Percentiles rank a stretch among this genome's conserved stretches.
These are phyloP conservation scores for Termitomyces sp. DNA, from an alignment of 1,284 basidiomycete species.

Conservation along the genomic window DNA sequence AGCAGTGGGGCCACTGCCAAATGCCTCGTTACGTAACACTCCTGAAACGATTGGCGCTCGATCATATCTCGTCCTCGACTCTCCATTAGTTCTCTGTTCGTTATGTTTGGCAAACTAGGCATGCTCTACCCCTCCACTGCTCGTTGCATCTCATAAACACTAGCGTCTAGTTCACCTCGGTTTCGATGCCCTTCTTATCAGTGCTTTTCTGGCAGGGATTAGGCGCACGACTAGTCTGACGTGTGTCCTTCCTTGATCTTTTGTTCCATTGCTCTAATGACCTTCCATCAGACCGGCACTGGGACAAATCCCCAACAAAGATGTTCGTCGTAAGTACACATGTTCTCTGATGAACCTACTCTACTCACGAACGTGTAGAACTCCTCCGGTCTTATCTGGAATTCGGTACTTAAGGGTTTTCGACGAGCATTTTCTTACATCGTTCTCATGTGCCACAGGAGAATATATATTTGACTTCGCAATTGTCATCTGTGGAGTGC, in stretches of 20 bases:
- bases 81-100: constrained; percentile 5
- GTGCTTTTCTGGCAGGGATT: constrained; percentile 74
- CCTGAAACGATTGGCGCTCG: constrained; percentile 9
- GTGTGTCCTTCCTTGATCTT: constrained; percentile 37
- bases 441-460: constrained; percentile 33
- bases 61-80: neutral
- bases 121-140: constrained; percentile 2
- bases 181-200: constrained; percentile 73
- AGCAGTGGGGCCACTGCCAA: neutral
- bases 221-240: constrained; percentile 77
- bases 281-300: constrained; percentile 33
- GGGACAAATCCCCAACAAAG: constrained; percentile 74
- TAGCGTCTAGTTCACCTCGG: constrained; percentile 51
- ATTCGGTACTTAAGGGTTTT: constrained; percentile 44
- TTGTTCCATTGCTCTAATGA: neutral
- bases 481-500: constrained; percentile 73
- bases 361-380: constrained; percentile 37
- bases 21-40: constrained; percentile 14
- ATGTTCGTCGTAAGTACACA: constrained; percentile 61
- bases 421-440: neutral
- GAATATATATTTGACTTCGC: constrained; percentile 82
- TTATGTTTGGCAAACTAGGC: constrained; percentile 51
- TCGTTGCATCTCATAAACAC: neutral
- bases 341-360: neutral
- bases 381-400: constrained; percentile 72